These are phyloP conservation scores for Rhizophagus clarus DNA, from an alignment of 192 early-diverging fungal genomes.

Conservation along the genomic window DNA sequence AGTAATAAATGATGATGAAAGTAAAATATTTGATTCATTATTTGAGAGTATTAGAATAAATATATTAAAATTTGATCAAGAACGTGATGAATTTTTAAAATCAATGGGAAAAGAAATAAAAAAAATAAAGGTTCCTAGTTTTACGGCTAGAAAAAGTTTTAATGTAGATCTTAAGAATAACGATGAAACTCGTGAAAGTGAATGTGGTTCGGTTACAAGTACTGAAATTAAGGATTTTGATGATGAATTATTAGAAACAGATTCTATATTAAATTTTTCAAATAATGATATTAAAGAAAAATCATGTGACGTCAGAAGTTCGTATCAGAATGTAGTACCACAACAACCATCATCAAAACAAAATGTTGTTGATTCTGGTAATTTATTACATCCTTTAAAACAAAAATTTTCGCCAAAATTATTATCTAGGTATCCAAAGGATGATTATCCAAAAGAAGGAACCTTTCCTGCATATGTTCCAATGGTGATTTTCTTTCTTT, in stretches of 20 bases:
- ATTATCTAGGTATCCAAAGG: background rate
- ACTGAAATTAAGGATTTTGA: background rate
- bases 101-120: background rate
- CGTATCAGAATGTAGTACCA: conserved; percentile 27
- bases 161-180: background rate
- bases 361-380: background rate
- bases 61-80: conserved; percentile 13
- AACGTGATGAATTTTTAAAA: conserved; percentile 27
- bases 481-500: background rate
- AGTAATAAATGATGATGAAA: background rate
- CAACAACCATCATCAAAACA: background rate
- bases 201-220: background rate
- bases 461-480: conserved; percentile 20
- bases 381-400: conserved; percentile 7
- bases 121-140: too few relatives aligned
- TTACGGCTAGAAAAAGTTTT: background rate
- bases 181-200: too few relatives aligned
- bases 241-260: background rate
- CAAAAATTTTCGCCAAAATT: conserved; percentile 5
- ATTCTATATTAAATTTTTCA: background rate
- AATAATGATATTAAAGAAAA: background rate
- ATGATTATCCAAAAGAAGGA: conserved; percentile 20
- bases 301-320: background rate
- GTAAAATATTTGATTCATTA: background rate
- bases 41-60: conserved; percentile 9